Percentiles rank a stretch among this genome's conserved stretches.
Evolutionary conservation across 2,329 filamentous ascomycete genomes (phyloP).

Genomic region (Rutstroemia sp.): DNA sequence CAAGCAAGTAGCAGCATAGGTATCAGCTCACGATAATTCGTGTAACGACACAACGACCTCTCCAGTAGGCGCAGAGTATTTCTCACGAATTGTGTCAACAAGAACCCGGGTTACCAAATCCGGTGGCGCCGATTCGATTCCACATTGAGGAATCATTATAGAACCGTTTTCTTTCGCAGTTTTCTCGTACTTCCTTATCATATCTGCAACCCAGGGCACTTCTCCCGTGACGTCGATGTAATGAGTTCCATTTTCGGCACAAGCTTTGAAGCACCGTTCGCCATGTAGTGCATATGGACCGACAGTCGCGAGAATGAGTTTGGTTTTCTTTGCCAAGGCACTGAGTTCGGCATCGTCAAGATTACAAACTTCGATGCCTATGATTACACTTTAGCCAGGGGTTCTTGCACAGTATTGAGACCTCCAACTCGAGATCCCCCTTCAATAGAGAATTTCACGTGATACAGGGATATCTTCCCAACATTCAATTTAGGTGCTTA

Average conservation of each 20-base stretch:
- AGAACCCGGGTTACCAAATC: slow-evolving; percentile 51
- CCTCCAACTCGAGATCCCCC: background rate
- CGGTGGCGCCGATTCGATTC: slow-evolving; percentile 54
- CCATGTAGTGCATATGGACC: slow-evolving; percentile 52
- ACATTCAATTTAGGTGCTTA: background rate
- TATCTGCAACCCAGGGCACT: slow-evolving; percentile 47
- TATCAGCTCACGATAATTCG: slow-evolving; percentile 32
- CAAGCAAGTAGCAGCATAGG: background rate
- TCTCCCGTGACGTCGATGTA: slow-evolving; percentile 59
- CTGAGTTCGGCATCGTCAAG: slow-evolving; percentile 40
- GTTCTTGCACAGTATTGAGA: background rate
- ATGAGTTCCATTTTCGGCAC: slow-evolving; percentile 55
- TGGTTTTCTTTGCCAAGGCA: slow-evolving; percentile 47
- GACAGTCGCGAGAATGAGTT: slow-evolving; percentile 49
- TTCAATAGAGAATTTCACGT: background rate
- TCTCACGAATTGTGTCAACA: slow-evolving; percentile 39
- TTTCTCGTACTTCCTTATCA: slow-evolving; percentile 52
- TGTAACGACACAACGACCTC: slow-evolving; percentile 47
- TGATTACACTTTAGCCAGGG: background rate
- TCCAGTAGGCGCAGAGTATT: slow-evolving; percentile 41
- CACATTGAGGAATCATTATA: slow-evolving; percentile 54
- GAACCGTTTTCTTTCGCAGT: slow-evolving; percentile 46
- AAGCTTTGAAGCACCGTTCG: slow-evolving; percentile 52
- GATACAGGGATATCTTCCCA: background rate
- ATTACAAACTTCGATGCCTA: slow-evolving; percentile 46